Evolutionary conservation across 805 yeast species (phyloP), one percentile per base, ranked within the genome.

Genomic region (Clavispora carvajalis): DNA sequence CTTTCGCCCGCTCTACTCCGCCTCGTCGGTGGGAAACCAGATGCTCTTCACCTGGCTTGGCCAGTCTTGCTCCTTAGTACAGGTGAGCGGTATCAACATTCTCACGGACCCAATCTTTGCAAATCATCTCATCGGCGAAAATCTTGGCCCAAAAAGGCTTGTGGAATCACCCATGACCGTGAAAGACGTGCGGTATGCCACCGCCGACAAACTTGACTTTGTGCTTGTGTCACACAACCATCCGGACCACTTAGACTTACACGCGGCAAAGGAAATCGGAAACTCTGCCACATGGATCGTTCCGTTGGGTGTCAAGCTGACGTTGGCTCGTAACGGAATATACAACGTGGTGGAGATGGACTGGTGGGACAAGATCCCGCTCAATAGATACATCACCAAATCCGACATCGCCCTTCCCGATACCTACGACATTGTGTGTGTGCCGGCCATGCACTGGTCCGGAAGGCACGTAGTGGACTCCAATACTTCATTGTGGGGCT

Each of bases 381-480:
- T 69, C 24, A 63, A 62, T 39, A 63, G 73, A 22, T 70, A 72
- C 13, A 65, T 77, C 2, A 45, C 80, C 18, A 36, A 47, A 7
- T 53, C 57, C 5, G 33, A 35, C 11, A 8, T 13, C 10, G 21
- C 6, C 3, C 37, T 64, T 7, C 54, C 62, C 0, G 80, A 80
- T 43, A 68, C 67, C 6, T 89, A 83, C 67, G 89, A 86, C 49
- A 69, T 91, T 13, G 90, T 86, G 1, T 86, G 96, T 59, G 76
- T 93, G 0, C 98, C 98, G 0, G 88, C 97, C 0, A 83, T 84
- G 95, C 98, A 91, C 62, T 91, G 98, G 98, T 85, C 95, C 1
- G 98, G 98, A 0, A 65, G 96, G 26, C 74, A 76, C 24, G 60
- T 90, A n/a, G 55, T 80, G 15, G 98, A 91, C 58, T 76, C 95